Conservation (phyloP, 768 basidiomycete genomes). For the Tephrocybe sp. region DNA sequence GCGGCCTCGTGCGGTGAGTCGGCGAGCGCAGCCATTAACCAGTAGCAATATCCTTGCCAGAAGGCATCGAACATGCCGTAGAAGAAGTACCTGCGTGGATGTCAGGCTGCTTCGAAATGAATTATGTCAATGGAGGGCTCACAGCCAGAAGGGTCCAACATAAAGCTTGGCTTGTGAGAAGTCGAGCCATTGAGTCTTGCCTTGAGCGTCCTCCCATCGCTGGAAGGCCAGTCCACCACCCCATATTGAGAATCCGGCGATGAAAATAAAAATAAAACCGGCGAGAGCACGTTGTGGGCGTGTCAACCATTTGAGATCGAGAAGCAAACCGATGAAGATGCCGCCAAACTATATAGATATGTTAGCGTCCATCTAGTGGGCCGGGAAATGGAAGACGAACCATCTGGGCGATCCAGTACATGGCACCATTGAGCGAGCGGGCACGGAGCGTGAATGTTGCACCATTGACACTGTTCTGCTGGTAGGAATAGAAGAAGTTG, state of each 20-base stretch:
- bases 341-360: slow-evolving; percentile 21
- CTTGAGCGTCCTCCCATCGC: slow-evolving; percentile 23
- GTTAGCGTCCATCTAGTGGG: neutral
- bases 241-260: slow-evolving; percentile 28
- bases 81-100: slow-evolving; percentile 24
- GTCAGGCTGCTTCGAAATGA: neutral
- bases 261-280: slow-evolving; percentile 23
- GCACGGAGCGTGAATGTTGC: slow-evolving; percentile 26
- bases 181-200: slow-evolving; percentile 27
- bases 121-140: neutral
- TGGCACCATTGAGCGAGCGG: slow-evolving; percentile 28
- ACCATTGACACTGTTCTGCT: slow-evolving; percentile 28
- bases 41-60: slow-evolving; percentile 31
- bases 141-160: slow-evolving; percentile 30
- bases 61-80: slow-evolving; percentile 30
- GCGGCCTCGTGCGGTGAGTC: slow-evolving; percentile 25
- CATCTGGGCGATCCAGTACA: slow-evolving; percentile 32
- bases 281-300: slow-evolving; percentile 26
- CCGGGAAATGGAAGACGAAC: slow-evolving; percentile 8
- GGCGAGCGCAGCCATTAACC: slow-evolving; percentile 28
- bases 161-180: slow-evolving; percentile 21
- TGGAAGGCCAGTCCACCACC: slow-evolving; percentile 30
- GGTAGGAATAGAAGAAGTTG: slow-evolving; percentile 32
- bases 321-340: slow-evolving; percentile 23
- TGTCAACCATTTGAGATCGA: slow-evolving; percentile 27